Evolutionary conservation across 345 rosid genomes (phyloP), one percentile per base, ranked within the genome.

Genomic region (Streptanthus diversifolius): DNA sequence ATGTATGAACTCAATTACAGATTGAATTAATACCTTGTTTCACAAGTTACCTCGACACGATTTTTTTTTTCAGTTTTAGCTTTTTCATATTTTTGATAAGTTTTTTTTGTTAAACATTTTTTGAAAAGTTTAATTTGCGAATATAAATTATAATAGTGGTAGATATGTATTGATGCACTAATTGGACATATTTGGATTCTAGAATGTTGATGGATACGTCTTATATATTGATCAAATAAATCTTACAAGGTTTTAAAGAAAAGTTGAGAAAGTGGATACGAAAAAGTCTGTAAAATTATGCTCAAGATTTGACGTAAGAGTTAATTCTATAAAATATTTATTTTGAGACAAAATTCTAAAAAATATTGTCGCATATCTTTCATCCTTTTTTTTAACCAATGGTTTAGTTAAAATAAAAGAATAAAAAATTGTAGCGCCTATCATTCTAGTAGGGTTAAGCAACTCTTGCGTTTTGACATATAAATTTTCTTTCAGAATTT

Each of bases 151-250:
- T 65, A 37, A 5, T 49, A 49, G 4, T 56, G 77, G 66, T 65
- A 70, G 71, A 17, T 64, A 25, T 65, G 33, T 56, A 73, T 45
- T 45, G 72, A 65, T 66, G 44, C 72, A 73, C 60, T 56, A 56
- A n/a, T 27, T 36, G 15, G 56, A 43, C 41, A 64, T 22, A 13
- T 51, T 10, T 62, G 55, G 55, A 39, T 22, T 44, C 43, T 25
- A 17, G 2, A 15, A 37, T 51, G 68, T 71, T 45, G 71, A 56
- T 65, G 12, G 58, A 45, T 57, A 29, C 54, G 19, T 19, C 51
- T 47, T 29, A n/a, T n/a, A n/a, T n/a, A 18, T 17, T 57, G 25
- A 57, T 21, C 53, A 65, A 48, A 56, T 73, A 33, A 27, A 60
- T 17, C 29, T 30, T 43, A 36, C 15, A 62, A 62, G 21, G 53